Evolutionary conservation across 805 yeast genomes (phyloP).

Genomic region (Ogataea nonfermentans): DNA sequence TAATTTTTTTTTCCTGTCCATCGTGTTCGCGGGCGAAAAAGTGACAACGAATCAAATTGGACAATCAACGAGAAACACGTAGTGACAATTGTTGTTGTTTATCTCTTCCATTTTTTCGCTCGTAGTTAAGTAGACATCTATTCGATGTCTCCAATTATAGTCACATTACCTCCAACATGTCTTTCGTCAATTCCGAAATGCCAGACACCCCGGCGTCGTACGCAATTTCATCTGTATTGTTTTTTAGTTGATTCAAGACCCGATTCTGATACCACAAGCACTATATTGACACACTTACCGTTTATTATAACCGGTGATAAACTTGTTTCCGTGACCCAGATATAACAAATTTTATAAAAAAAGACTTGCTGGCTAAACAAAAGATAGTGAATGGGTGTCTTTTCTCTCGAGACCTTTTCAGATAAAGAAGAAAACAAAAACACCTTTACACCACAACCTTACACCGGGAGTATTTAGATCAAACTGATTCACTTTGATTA

Average conservation of each 20-base stretch:
- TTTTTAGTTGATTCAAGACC: neutral
- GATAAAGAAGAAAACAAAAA: conserved; percentile 5
- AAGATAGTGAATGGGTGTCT: conserved; percentile 15
- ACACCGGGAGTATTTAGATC: neutral
- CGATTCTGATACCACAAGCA: neutral
- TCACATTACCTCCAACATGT: neutral
- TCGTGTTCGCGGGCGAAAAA: conserved; percentile 18
- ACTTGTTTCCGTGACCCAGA: conserved; percentile 10
- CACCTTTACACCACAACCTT: conserved; percentile 9
- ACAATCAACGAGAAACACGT: conserved; percentile 2
- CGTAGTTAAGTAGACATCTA: too few relatives aligned
- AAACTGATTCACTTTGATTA: neutral
- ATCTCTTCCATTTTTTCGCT: neutral
- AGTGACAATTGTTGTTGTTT: neutral
- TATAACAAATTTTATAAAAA: conserved; percentile 8
- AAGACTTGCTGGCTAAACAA: conserved; percentile 12
- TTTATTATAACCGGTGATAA: conserved; percentile 12
- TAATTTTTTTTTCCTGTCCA: conserved; percentile 7
- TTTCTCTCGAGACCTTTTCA: conserved; percentile 14
- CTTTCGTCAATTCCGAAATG: conserved; percentile 1
- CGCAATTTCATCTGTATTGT: neutral
- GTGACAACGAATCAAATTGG: conserved; percentile 25
- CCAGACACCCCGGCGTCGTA: neutral
- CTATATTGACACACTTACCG: conserved; percentile 5
- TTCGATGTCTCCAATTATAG: neutral